phyloP scores from a whole-genome alignment of 2,329 filamentous ascomycete genomes.

The Thelonectria discophora region DNA sequence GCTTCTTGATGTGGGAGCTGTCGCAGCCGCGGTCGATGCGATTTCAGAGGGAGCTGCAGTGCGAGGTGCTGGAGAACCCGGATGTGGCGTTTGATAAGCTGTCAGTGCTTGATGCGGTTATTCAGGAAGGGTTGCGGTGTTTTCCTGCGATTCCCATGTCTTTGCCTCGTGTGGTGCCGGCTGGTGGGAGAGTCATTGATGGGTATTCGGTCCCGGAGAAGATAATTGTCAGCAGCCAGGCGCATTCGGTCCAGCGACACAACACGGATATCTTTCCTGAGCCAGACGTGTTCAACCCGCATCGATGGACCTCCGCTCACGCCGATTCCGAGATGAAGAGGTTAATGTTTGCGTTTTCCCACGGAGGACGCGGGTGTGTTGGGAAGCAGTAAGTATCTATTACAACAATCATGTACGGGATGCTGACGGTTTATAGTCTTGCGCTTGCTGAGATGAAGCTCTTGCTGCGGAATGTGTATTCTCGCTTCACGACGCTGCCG shows the following conservation, averaged over 20 bases:
- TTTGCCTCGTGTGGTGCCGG: slow-evolving; percentile 64
- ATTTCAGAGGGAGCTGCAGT: slow-evolving; percentile 61
- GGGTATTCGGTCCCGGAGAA: slow-evolving; percentile 60
- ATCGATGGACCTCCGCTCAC: slow-evolving; percentile 79
- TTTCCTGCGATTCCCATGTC: slow-evolving; percentile 72
- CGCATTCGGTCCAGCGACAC: slow-evolving; percentile 65
- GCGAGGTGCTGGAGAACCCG: slow-evolving; percentile 58
- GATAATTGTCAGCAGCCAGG: slow-evolving; percentile 66
- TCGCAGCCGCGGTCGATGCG: slow-evolving; percentile 63
- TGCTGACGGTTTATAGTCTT: slow-evolving; percentile 13
- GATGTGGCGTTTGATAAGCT: slow-evolving; percentile 56
- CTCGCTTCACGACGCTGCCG: slow-evolving; percentile 8
- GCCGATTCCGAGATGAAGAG: slow-evolving; percentile 75
- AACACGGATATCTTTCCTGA: slow-evolving; percentile 75
- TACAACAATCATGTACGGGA: too few relatives aligned
- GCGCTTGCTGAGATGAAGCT: slow-evolving; percentile 24
- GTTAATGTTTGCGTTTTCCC: slow-evolving; percentile 71
- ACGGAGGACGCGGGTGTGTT: slow-evolving; percentile 69
- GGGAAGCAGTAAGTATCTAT: slow-evolving; percentile 68
- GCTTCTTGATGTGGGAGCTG: slow-evolving; percentile 74
- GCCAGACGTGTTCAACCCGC: slow-evolving; percentile 78
- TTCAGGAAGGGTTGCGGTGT: slow-evolving; percentile 67
- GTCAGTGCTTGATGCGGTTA: slow-evolving; percentile 67
- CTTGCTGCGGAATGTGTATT: slow-evolving; percentile 18
- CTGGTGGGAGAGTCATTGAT: slow-evolving; percentile 61